A percentile compares a stretch with the other conserved stretches of the same genome.
Conservation (phyloP, 2,329 filamentous ascomycete genomes). For the Botrytis fabae region DNA sequence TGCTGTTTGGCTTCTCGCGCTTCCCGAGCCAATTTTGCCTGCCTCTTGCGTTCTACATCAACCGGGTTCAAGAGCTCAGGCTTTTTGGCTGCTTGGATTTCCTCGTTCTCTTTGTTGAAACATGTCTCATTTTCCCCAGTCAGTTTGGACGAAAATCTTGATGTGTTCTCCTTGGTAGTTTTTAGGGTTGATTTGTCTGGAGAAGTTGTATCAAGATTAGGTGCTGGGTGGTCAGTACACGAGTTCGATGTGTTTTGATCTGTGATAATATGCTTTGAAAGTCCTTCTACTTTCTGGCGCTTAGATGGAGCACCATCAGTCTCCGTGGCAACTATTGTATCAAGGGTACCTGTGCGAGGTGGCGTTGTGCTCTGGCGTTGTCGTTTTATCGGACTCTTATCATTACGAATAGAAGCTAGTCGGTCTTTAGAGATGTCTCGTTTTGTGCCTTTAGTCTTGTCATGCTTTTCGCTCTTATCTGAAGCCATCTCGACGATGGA, state of each 20-base stretch:
- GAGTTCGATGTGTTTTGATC: conserved; percentile 34
- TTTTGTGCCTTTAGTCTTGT: conserved; percentile 61
- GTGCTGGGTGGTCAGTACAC: conserved; percentile 35
- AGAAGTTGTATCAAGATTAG: conserved; percentile 28
- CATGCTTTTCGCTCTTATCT: conserved; percentile 38
- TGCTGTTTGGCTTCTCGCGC: conserved; percentile 40
- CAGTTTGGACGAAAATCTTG: neutral
- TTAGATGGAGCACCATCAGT: conserved; percentile 54
- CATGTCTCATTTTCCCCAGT: conserved; percentile 33
- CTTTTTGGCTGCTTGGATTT: conserved; percentile 38
- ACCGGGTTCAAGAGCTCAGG: conserved; percentile 32
- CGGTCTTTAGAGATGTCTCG: conserved; percentile 61
- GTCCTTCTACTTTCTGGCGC: conserved; percentile 54
- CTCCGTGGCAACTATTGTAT: conserved; percentile 52
- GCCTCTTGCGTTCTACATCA: conserved; percentile 34
- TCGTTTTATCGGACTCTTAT: conserved; percentile 54
- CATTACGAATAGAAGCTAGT: conserved; percentile 49
- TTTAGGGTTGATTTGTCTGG: conserved; percentile 27
- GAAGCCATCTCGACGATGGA: conserved; percentile 29
- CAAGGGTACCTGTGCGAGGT: conserved; percentile 47
- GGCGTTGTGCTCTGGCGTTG: conserved; percentile 61
- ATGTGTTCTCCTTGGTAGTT: neutral
- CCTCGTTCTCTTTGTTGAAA: conserved; percentile 41
- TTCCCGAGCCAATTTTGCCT: conserved; percentile 33
- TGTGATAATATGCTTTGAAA: conserved; percentile 26